Percentiles rank a stretch among this genome's conserved stretches.
Conservation (phyloP, 2,329 filamentous ascomycete genomes). For the Colletotrichum sp. region DNA sequence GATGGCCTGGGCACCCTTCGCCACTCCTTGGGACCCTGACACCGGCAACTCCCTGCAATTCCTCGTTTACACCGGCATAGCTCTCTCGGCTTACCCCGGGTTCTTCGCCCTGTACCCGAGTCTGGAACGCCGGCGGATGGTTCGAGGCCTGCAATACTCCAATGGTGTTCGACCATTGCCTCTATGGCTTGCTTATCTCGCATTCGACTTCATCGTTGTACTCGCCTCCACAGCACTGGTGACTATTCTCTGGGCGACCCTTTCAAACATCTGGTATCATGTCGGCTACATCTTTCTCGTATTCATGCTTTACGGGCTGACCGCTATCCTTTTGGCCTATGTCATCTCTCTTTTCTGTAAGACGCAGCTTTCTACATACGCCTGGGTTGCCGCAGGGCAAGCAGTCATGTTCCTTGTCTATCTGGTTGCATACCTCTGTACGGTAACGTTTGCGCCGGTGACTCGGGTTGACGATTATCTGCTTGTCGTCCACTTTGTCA, state of each 20-base stretch:
- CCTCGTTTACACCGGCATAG: constrained; percentile 81
- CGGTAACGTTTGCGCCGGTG: constrained; percentile 67
- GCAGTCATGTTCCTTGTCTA: constrained; percentile 75
- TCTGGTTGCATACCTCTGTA: constrained; percentile 72
- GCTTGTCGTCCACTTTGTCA: constrained; percentile 74
- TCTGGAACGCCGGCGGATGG: constrained; percentile 78
- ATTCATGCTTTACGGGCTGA: constrained; percentile 67
- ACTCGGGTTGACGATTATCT: constrained; percentile 71
- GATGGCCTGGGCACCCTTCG: constrained; percentile 77
- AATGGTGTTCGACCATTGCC: constrained; percentile 85
- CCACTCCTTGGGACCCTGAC: constrained; percentile 71
- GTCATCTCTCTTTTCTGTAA: constrained; percentile 79
- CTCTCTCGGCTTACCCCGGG: constrained; percentile 78
- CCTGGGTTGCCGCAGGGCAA: constrained; percentile 79
- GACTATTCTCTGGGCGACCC: constrained; percentile 70
- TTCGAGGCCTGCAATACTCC: constrained; percentile 86
- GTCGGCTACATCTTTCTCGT: constrained; percentile 83
- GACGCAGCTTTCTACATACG: constrained; percentile 84
- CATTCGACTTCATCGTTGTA: constrained; percentile 81
- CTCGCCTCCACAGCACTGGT: constrained; percentile 69
- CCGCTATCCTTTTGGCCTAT: constrained; percentile 79
- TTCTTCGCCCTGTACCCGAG: constrained; percentile 92
- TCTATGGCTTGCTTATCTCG: constrained; percentile 82
- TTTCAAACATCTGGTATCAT: constrained; percentile 74
- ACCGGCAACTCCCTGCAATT: constrained; percentile 79